Percentiles rank a stretch among this genome's conserved stretches.
Evolutionary conservation across 2,329 filamentous ascomycete genomes (phyloP).

Genomic region (Albifimbria verrucaria): DNA sequence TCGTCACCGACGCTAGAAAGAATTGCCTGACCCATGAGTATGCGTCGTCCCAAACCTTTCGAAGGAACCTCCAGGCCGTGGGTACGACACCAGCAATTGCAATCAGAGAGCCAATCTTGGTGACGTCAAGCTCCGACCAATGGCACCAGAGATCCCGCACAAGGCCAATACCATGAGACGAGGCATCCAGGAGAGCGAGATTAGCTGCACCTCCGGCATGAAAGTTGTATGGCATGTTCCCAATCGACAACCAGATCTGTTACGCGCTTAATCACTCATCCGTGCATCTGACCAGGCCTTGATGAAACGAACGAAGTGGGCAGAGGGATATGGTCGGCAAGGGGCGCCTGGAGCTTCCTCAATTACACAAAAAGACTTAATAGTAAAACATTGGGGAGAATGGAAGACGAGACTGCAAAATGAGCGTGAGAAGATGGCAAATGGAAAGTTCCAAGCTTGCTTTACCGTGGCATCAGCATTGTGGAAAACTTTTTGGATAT

Average conservation of each 20-base stretch:
- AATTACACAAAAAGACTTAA: too few species aligned
- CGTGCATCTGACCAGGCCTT: too few species aligned
- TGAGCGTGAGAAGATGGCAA: not conserved
- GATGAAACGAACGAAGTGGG: not conserved
- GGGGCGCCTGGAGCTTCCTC: too few species aligned
- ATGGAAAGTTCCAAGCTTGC: not conserved
- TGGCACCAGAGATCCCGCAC: constrained; percentile 33
- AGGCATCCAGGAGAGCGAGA: constrained; percentile 22
- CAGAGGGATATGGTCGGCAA: too few species aligned
- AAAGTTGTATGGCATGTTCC: constrained; percentile 17
- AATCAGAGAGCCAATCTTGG: constrained; percentile 40
- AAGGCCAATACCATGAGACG: constrained; percentile 28
- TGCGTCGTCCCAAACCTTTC: constrained; percentile 30
- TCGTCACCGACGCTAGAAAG: constrained; percentile 41
- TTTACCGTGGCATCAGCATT: not conserved
- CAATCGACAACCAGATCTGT: not conserved
- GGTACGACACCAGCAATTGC: constrained; percentile 40
- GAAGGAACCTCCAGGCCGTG: constrained; percentile 34
- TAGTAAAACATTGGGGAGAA: not conserved
- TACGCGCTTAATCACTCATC: not conserved
- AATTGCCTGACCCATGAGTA: constrained; percentile 38
- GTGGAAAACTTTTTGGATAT: not conserved
- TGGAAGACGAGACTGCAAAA: too few species aligned
- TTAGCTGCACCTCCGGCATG: constrained; percentile 14
- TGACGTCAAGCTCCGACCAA: constrained; percentile 44